These are phyloP conservation scores for Colletotrichum sp. DNA, from an alignment of 2,329 filamentous ascomycete genomes.

Conservation along the genomic window DNA sequence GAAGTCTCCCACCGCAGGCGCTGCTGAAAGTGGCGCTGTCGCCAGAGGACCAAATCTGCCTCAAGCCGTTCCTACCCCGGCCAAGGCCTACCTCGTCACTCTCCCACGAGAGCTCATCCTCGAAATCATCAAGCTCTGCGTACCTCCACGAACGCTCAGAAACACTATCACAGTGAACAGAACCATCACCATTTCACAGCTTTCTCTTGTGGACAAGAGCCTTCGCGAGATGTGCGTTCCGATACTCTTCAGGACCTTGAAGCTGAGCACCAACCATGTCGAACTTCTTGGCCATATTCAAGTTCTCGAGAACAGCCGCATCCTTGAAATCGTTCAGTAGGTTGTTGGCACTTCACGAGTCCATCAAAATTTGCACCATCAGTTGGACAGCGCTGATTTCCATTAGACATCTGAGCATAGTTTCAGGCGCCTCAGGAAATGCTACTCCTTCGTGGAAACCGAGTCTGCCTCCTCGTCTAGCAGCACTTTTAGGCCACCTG, in stretches of 20 bases:
- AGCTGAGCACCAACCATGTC: fast-evolving
- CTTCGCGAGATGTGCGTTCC: not conserved
- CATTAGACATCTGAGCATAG: fast-evolving
- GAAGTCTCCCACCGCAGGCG: not conserved
- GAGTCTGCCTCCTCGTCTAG: too few relatives aligned
- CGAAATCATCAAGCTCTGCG: not conserved
- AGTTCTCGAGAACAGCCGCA: not conserved
- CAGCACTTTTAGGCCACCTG: fast-evolving
- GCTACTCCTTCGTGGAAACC: too few relatives aligned
- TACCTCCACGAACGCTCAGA: not conserved
- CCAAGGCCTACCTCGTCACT: not conserved
- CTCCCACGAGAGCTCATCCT: not conserved
- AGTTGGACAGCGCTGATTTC: not conserved
- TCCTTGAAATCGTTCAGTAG: not conserved
- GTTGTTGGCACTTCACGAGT: fast-evolving
- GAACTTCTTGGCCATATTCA: not conserved
- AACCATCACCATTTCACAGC: not conserved
- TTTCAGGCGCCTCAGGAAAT: fast-evolving
- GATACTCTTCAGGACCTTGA: not conserved
- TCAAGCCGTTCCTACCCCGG: not conserved
- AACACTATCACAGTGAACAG: not conserved
- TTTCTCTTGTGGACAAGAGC: not conserved
- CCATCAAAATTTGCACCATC: not conserved
- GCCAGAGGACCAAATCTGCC: fast-evolving
- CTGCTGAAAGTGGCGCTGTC: not conserved